These are phyloP conservation scores for Elsinoe necatrix DNA, from an alignment of 2,329 filamentous ascomycete species.

Conservation along the genomic window DNA sequence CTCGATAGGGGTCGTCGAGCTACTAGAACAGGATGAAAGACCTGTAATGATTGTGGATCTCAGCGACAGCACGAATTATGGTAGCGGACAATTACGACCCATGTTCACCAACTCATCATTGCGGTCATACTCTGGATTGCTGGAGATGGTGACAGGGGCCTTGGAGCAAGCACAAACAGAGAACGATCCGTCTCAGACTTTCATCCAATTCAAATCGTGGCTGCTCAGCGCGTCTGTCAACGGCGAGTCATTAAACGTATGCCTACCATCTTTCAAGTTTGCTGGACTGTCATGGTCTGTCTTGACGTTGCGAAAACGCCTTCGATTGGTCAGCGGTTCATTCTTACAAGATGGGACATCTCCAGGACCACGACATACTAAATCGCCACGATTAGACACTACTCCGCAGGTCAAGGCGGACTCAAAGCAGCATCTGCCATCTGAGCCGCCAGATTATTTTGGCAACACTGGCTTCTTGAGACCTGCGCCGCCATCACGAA, in stretches of 20 bases:
- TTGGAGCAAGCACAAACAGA: conserved; percentile 32
- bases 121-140: conserved; percentile 47
- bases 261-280: conserved; percentile 50
- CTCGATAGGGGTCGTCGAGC: conserved; percentile 59
- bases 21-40: conserved; percentile 67
- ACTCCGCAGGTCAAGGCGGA: conserved; percentile 2
- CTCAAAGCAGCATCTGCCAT: background rate
- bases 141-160: conserved; percentile 47
- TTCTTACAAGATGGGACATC: conserved; percentile 24
- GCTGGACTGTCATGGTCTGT: conserved; percentile 62
- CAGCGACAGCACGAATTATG: conserved; percentile 48
- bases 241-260: conserved; percentile 46
- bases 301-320: conserved; percentile 58
- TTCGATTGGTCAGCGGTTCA: conserved; percentile 57
- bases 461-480: conserved; percentile 25
- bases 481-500: conserved; percentile 12
- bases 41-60: conserved; percentile 70
- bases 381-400: conserved; percentile 17
- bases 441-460: conserved; percentile 37
- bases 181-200: conserved; percentile 39
- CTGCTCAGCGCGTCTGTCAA: conserved; percentile 48
- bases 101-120: conserved; percentile 63
- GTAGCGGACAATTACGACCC: conserved; percentile 49
- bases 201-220: conserved; percentile 62
- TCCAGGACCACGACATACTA: background rate